Evolutionary conservation across 768 basidiomycete genomes (phyloP).

Genomic region (Kondoa malvinella): DNA sequence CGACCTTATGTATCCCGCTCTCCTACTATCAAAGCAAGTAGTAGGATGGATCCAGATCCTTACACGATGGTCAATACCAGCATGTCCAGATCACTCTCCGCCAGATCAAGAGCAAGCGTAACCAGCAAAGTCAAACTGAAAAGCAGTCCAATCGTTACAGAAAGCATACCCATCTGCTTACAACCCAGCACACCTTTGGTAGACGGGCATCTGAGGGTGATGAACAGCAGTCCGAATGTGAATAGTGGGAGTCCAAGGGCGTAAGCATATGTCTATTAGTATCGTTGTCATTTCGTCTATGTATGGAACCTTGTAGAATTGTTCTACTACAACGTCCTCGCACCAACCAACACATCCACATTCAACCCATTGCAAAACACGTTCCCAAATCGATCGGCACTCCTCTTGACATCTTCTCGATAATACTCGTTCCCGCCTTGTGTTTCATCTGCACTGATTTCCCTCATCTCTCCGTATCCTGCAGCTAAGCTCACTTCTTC

Average conservation of each 20-base stretch:
- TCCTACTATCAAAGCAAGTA: not conserved
- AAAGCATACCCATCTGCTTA: not conserved
- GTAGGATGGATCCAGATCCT: not conserved
- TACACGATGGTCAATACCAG: not conserved
- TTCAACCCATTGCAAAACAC: slow-evolving; percentile 22
- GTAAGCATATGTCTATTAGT: too few relatives aligned
- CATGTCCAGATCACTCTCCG: not conserved
- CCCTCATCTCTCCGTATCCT: slow-evolving; percentile 13
- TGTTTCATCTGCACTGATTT: not conserved
- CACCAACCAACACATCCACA: not conserved
- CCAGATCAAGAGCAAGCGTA: not conserved
- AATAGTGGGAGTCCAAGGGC: too few relatives aligned
- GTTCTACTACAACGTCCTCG: not conserved
- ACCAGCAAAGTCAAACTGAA: not conserved
- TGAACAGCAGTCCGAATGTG: too few relatives aligned
- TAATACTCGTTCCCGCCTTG: slow-evolving; percentile 17
- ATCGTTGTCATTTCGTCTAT: too few relatives aligned
- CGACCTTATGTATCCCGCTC: too few relatives aligned
- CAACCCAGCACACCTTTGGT: not conserved
- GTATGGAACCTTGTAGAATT: too few relatives aligned
- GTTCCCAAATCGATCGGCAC: slow-evolving; percentile 24
- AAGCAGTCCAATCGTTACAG: not conserved
- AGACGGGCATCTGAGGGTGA: too few relatives aligned
- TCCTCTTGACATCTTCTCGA: not conserved
- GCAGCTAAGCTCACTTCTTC: slow-evolving; percentile 14